These are phyloP conservation scores for Cladorrhinum sp. DNA, from an alignment of 2,329 filamentous ascomycete species.

Conservation along the genomic window DNA sequence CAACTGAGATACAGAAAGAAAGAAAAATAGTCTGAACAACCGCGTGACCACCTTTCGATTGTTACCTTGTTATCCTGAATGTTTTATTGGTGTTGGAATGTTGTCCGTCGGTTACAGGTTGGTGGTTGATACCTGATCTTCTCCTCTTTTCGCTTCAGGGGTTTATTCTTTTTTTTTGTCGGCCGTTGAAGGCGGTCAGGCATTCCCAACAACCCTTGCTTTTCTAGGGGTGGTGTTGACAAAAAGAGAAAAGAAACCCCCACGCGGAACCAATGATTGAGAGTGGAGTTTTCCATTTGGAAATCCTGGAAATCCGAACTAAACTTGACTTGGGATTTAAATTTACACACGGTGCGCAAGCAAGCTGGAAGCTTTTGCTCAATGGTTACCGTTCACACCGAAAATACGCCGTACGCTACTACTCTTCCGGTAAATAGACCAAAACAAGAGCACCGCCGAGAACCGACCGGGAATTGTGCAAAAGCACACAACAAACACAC, in stretches of 20 bases:
- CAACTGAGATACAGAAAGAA: neutral
- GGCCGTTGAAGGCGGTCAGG: neutral
- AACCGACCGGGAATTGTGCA: neutral
- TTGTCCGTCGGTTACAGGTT: too few relatives aligned
- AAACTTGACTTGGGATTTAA: neutral
- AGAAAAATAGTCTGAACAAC: neutral
- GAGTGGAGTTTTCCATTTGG: too few relatives aligned
- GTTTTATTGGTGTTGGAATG: neutral
- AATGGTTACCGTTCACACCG: neutral
- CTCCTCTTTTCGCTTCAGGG: neutral
- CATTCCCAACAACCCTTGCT: neutral
- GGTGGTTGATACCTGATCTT: neutral
- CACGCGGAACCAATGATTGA: neutral
- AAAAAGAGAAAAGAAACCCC: neutral
- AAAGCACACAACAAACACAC: too few relatives aligned
- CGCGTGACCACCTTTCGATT: neutral
- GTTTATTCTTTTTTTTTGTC: neutral
- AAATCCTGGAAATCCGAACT: too few relatives aligned
- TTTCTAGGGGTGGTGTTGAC: neutral
- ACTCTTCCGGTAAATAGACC: neutral
- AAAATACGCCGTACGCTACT: too few relatives aligned
- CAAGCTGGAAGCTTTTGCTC: neutral
- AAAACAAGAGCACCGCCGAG: neutral
- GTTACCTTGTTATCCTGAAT: neutral
- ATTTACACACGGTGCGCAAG: neutral